Conservation (phyloP, 192 early-diverging fungal species). For the Rhizophagus prolifer region DNA sequence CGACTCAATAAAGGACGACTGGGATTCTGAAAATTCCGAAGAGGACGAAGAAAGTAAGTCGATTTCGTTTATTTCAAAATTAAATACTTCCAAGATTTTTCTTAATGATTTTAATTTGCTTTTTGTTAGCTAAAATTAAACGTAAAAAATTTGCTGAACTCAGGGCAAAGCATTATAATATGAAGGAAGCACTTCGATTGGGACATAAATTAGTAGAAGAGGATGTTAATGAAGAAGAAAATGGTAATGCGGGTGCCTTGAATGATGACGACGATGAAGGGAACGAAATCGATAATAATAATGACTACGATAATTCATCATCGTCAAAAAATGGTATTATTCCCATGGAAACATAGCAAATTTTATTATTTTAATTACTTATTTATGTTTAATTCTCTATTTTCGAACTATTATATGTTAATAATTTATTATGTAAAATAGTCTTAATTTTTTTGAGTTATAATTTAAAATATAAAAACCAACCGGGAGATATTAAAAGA, state of each 20-base stretch:
- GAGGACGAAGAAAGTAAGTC: constrained; percentile 56
- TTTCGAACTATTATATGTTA: not conserved
- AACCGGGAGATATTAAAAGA: too few species aligned
- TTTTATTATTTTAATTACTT: not conserved
- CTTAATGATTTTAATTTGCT: constrained; percentile 1
- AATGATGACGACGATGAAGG: not conserved
- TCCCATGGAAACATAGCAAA: not conserved
- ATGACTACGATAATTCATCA: not conserved
- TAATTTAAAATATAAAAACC: too few species aligned
- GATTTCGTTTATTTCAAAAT: constrained; percentile 9
- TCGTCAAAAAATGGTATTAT: not conserved
- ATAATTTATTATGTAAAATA: too few species aligned
- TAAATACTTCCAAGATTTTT: not conserved
- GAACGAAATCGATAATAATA: not conserved
- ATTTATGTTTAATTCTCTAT: not conserved
- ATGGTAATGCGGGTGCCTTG: constrained; percentile 1
- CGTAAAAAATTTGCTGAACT: constrained; percentile 74
- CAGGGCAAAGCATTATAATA: constrained; percentile 88
- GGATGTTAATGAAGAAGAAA: constrained; percentile 53
- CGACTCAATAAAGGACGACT: constrained; percentile 46
- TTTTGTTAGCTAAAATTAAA: constrained; percentile 45
- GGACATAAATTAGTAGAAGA: constrained; percentile 51
- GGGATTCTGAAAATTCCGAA: constrained; percentile 56
- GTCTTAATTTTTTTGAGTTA: too few species aligned
- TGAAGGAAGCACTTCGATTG: constrained; percentile 67